Base-by-base conservation (phyloP, 805 yeast genomes). In the Wickerhamomyces rabaulensis region DNA sequence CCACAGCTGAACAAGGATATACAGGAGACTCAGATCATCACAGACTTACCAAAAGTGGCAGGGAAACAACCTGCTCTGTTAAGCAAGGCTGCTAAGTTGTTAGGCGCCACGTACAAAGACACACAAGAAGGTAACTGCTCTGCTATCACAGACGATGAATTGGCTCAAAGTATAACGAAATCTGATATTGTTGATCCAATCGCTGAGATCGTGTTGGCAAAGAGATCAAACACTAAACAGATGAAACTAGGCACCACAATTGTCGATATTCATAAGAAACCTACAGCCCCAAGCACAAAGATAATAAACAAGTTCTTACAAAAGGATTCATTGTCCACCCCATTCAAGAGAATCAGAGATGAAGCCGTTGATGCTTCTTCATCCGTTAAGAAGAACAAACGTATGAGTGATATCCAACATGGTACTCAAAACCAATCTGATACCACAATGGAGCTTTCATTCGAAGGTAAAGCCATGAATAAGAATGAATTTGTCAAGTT, bases 401-500 rank as follows among this genome's bases (percentile, higher is more conserved):
- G 63, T 35, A 50, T 53, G 46, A 29, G 40, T 1, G 53, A 50
- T 16, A 10, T 51, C 15, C 50, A 37, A 35, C 45, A 42, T 31
- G 42, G 41, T 38, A 40, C 48, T 9, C 26, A 37, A 37, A 48
- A 51, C 26, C 37, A 27, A 42, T 45, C 43, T 3, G 58, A 58
- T 20, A 52, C 64, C 2, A 54, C 65, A 2, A 66, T 69, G 59
- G 76, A 71, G 21, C 48, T 71, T 43, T 69, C 74, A 56, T 71
- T 71, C 48, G 76, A 71, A 51, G 76, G 76, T 9, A 71, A 71
- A 48, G 76, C 75, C 2, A 59, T 71, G 64, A 71, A 70, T 53
- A 65, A 64, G 44, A 67, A 67, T 47, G 76, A 71, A 53, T 52
- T 69, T 13, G 68, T 69, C 37, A 64, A 68, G 40, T 58, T 71